Evolutionary conservation across 345 rosid genomes (phyloP), one percentile per base, ranked within the genome.

Genomic region (Litchi chinensis): DNA sequence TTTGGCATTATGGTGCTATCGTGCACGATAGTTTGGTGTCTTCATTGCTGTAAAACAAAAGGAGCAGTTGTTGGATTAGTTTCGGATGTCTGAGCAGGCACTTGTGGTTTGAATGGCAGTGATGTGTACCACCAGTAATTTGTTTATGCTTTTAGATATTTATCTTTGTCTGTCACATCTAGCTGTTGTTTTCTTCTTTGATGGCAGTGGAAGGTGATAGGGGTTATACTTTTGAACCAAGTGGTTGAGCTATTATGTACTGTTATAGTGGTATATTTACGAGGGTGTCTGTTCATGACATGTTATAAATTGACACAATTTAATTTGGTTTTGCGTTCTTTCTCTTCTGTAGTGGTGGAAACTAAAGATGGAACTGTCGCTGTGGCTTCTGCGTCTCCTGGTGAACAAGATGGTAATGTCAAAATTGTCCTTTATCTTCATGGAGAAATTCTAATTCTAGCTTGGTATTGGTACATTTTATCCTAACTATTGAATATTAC

Each of bases 331-430:
- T 32, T 32, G 37, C 3, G 4, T 32, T 63, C n/a, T 26, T 26
- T 26, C 24, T 66, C 54, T 69, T 44, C 70, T 46, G 28, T 63
- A 92, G 97, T 91, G 79, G 84, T 92, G 73, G 97, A 91, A 83
- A 87, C 96, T 60, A 91, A 83, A 81, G 97, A 91, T 67, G 94
- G 95, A 76, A 86, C 98, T 65, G 88, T 96, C 72, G 87, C 97
- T 21, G 91, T 92, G 12, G 95, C 98, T 65, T 82, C 97, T 81
- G 95, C 98, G 48, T 96, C 93, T 84, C 87, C 95, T 72, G 98
- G 91, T 82, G 91, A 91, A 84, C 97, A 90, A 74, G 87, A 91
- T 90, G 97, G 98, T 95, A 89, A 71, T 13, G 52, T 46, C 52
- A 8, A 5, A 46, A 11, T 46, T 46, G 52, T 46, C 52, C 8